Evolutionary conservation across 257 asterid genomes (phyloP).

Genomic region (Dorcoceras hygrometricum): DNA sequence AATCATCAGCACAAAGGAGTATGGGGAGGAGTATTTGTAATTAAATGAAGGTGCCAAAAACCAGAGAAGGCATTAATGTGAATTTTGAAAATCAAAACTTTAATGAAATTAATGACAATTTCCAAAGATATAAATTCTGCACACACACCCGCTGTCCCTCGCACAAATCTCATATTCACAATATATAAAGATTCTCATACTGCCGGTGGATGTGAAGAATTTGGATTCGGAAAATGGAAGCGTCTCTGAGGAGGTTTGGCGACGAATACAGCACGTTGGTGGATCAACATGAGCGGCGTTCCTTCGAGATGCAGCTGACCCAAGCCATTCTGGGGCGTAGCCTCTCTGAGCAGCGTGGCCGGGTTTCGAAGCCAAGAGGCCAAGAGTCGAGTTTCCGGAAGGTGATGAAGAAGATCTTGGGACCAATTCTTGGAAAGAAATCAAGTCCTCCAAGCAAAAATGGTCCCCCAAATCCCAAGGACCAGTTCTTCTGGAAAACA

Average conservation of each 20-base stretch:
- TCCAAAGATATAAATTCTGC: no score
- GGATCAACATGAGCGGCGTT: neutral
- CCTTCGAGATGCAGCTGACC: neutral
- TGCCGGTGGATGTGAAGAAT: neutral
- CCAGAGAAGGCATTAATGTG: neutral
- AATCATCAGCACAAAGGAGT: neutral
- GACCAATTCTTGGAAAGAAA: neutral
- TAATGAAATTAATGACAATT: neutral
- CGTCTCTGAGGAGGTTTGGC: neutral
- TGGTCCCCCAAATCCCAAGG: neutral
- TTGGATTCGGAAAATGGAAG: neutral
- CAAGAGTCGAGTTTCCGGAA: neutral
- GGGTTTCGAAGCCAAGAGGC: neutral
- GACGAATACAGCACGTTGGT: neutral
- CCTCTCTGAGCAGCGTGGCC: neutral
- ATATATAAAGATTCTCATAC: no score
- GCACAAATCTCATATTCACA: neutral
- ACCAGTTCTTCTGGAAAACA: neutral
- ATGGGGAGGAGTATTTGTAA: neutral
- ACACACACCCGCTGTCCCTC: neutral
- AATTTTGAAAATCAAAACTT: no score
- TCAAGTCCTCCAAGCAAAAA: neutral
- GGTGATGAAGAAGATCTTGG: neutral
- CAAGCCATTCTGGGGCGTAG: neutral
- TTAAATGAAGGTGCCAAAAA: neutral